Evolutionary conservation across 139 green algal species (phyloP), one percentile per base, ranked within the genome.

Genomic region (Mychonastes homosphaera): DNA sequence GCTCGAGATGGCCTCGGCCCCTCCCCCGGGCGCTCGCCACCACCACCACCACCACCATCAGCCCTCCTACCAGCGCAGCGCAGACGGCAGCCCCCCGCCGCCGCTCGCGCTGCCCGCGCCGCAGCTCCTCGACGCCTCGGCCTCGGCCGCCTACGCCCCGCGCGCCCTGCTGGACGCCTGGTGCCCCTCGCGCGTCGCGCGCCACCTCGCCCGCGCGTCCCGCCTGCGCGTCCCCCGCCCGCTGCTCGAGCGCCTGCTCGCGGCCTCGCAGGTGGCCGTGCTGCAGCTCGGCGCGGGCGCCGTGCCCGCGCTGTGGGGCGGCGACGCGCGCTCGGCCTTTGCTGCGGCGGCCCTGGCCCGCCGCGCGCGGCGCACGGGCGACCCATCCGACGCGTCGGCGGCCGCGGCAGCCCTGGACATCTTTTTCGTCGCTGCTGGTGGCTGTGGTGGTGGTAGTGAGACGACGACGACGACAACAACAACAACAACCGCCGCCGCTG

Each of bases 1-100:
- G 54, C 54, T 61, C 26, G 54, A 61, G 54, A 38, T 61, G 34
- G 35, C 47, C 24, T 59, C 53, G 10, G 53, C 47, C 7, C 53
- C 45, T 33, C 26, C 43, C 12, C 24, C n/a, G 39, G 18, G 0
- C 41, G 32, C 33, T 41, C 43, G 6, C 36, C 49, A 41, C 16
- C 28, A 53, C 21, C 60, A n/a, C 23, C 53, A 29, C 46, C 32
- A 19, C 44, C 51, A 47, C 24, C 56, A 54, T 35, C 19, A 59
- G 29, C 36, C 13, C 26, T 28, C 29, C n/a, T 9, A 53, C 36
- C 36, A 44, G 36, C 36, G 36, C 12, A 44, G 36, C 36, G 10
- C 36, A 10, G 12, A 44, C 12, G 12, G 36, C 36, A n/a, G 36
- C 36, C 36, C n/a, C n/a, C n/a, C n/a, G n/a, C n/a, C n/a, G n/a